Conservation (phyloP, 305 asterid genomes). For the Solanum hybrid region DNA sequence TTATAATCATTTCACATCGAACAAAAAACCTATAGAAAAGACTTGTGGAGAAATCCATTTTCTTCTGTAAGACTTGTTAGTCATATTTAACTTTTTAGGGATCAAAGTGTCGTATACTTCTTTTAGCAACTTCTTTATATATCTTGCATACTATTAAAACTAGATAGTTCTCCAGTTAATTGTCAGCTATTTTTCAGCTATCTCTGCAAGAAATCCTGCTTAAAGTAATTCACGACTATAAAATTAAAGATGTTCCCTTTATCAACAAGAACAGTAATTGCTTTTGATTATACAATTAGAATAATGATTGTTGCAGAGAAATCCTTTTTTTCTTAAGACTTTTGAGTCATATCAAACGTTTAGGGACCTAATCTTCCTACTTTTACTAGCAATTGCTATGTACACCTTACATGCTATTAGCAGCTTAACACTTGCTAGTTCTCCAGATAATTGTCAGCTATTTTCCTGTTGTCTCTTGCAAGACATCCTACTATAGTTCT, state of each 20-base stretch:
- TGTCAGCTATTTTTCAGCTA: background rate
- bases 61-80: background rate
- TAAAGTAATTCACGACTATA: background rate
- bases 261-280: background rate
- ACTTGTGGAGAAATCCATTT: background rate
- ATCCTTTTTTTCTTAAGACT: background rate
- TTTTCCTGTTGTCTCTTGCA: slow-evolving; percentile 1
- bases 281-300: background rate
- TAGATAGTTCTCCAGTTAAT: background rate
- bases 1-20: background rate
- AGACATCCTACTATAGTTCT: background rate
- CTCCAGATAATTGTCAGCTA: background rate
- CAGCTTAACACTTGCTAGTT: background rate
- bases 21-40: background rate
- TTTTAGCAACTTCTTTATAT: background rate
- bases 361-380: background rate
- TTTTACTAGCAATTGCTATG: background rate
- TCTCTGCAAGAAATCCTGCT: background rate
- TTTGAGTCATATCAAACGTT: background rate
- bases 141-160: background rate
- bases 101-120: background rate
- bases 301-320: background rate
- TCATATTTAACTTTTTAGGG: background rate
- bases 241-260: background rate
- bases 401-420: background rate